Evolutionary conservation across 441 rosid genomes (phyloP).

Genomic region (Capsella rubella): DNA sequence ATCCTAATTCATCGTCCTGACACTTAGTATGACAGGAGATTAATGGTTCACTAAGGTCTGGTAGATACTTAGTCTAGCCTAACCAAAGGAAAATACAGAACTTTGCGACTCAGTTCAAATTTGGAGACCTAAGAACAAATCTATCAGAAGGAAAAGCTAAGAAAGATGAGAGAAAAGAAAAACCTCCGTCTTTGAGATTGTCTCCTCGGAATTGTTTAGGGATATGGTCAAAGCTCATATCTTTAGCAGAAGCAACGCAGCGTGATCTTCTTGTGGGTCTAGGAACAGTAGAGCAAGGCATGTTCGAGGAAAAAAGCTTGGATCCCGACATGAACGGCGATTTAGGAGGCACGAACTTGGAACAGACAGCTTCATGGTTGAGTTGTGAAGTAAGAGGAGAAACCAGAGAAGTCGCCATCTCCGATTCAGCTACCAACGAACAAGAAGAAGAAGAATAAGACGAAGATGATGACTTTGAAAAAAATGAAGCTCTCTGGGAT

Average conservation of each 20-base stretch:
- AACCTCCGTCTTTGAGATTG: conserved; percentile 78
- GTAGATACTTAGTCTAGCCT: conserved; percentile 5
- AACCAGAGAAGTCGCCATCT: conserved; percentile 64
- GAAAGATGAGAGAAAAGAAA: conserved; percentile 30
- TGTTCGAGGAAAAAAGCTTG: conserved; percentile 44
- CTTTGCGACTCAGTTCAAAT: conserved; percentile 20
- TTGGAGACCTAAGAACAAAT: background rate
- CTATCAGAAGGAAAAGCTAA: background rate
- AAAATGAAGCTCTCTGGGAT: conserved; percentile 2
- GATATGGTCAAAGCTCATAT: conserved; percentile 56
- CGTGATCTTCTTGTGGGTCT: conserved; percentile 41
- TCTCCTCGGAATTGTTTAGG: conserved; percentile 78
- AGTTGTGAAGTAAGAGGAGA: conserved; percentile 57
- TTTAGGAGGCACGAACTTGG: conserved; percentile 46
- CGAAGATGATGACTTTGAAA: background rate
- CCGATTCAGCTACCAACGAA: conserved; percentile 7
- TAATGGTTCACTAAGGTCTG: background rate
- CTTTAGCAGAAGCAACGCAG: conserved; percentile 51
- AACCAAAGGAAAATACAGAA: background rate
- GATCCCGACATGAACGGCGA: conserved; percentile 56
- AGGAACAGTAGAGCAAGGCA: conserved; percentile 43
- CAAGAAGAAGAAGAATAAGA: conserved; percentile 9
- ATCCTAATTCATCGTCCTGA: background rate
- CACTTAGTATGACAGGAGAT: background rate
- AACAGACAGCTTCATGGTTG: conserved; percentile 44